Percentiles rank a stretch among this genome's conserved stretches.
These are phyloP conservation scores for Colletotrichum acutatum DNA, from an alignment of 2,329 filamentous ascomycete genomes.

Conservation along the genomic window DNA sequence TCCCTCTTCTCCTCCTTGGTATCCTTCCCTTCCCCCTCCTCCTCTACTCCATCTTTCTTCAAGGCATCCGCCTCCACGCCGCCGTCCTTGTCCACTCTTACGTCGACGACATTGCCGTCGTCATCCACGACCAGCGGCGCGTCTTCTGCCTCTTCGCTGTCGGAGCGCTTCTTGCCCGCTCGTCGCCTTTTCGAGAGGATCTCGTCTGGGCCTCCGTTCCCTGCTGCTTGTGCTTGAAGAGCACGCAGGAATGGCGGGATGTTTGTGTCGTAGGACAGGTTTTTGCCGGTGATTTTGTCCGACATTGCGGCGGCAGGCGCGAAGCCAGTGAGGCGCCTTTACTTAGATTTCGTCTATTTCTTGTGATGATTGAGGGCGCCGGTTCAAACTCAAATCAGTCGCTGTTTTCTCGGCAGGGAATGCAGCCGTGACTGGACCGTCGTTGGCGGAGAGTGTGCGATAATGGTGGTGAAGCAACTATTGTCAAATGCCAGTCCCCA, in stretches of 20 bases:
- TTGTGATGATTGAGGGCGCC: neutral
- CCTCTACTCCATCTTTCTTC: slow-evolving; percentile 40
- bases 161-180: slow-evolving; percentile 65
- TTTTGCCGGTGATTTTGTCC: slow-evolving; percentile 75
- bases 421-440: neutral
- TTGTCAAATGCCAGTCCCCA: no score
- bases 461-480: no score
- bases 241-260: slow-evolving; percentile 71
- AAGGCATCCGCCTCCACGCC: slow-evolving; percentile 46
- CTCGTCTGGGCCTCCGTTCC: slow-evolving; percentile 62
- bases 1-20: slow-evolving; percentile 42
- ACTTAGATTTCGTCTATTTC: neutral
- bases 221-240: slow-evolving; percentile 63
- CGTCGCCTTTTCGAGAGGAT: slow-evolving; percentile 61
- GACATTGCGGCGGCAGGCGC: slow-evolving; percentile 51
- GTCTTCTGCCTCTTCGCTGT: slow-evolving; percentile 79
- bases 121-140: slow-evolving; percentile 81
- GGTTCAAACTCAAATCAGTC: neutral
- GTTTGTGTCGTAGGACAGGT: slow-evolving; percentile 72
- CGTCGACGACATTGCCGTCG: slow-evolving; percentile 70
- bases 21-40: slow-evolving; percentile 36
- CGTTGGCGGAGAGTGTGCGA: neutral
- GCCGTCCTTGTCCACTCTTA: slow-evolving; percentile 59
- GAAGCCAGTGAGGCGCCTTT: neutral
- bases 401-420: neutral